These are phyloP conservation scores for Termitomyces heimii DNA, from an alignment of 768 basidiomycete species.

Conservation along the genomic window DNA sequence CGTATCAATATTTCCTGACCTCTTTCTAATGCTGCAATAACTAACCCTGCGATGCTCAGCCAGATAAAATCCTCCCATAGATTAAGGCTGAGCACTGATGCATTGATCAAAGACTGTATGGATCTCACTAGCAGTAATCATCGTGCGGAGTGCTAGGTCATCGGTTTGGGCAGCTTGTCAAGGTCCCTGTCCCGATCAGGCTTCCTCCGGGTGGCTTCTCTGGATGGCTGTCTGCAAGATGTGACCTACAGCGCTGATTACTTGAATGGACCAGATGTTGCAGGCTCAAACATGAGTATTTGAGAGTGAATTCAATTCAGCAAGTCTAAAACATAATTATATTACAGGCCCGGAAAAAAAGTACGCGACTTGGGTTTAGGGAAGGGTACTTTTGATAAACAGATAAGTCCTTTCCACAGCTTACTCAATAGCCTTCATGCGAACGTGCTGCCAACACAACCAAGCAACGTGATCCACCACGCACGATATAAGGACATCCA, in stretches of 20 bases:
- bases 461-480: constrained; percentile 80
- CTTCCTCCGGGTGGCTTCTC: background rate
- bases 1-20: no score
- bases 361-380: background rate
- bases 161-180: background rate
- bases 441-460: constrained; percentile 52
- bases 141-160: background rate
- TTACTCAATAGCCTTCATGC: constrained; percentile 21
- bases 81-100: no score
- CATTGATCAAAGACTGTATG: no score
- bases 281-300: background rate
- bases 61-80: no score
- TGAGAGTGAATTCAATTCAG: background rate
- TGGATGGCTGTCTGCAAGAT: background rate
- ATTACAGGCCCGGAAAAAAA: background rate
- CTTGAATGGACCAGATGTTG: no score
- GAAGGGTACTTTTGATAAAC: background rate
- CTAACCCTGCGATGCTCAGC: no score
- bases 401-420: background rate
- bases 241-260: no score
- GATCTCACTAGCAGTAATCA: no score
- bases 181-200: background rate
- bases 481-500: constrained; percentile 68
- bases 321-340: background rate
- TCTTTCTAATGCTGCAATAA: background rate